Conservation (phyloP, 805 yeast genomes). For the Lipomyces starkeyi region DNA sequence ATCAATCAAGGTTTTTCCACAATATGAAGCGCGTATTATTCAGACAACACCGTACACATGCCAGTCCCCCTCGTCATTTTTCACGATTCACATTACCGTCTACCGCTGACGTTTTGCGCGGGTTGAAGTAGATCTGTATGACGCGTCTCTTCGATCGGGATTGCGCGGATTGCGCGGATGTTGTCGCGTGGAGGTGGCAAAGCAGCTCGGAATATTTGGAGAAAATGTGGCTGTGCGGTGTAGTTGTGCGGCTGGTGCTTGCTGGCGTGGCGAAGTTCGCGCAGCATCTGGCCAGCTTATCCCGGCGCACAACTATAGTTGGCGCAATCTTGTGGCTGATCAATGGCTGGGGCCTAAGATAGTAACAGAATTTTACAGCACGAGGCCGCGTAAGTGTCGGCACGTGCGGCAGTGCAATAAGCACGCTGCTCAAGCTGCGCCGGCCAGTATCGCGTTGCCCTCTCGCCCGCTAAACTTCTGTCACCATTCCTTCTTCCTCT, state of each 20-base stretch:
- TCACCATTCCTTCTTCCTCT: slow-evolving; percentile 18
- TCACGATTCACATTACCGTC: too few species aligned
- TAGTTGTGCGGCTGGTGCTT: not conserved
- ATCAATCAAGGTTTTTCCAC: too few species aligned
- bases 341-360: not conserved
- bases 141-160: not conserved
- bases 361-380: slow-evolving; percentile 3
- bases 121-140: not conserved
- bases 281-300: not conserved
- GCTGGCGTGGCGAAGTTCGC: not conserved
- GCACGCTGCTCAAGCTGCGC: not conserved
- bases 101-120: too few species aligned
- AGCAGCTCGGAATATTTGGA: not conserved
- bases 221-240: not conserved
- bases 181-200: not conserved
- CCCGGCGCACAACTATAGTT: not conserved
- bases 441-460: not conserved
- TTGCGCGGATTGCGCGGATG: not conserved
- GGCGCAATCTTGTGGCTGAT: not conserved
- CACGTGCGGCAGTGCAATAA: slow-evolving; percentile 19
- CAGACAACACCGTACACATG: too few species aligned
- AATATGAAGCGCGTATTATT: too few species aligned
- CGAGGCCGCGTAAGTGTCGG: slow-evolving; percentile 11
- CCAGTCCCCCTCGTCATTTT: too few species aligned
- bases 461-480: slow-evolving; percentile 11